Base-by-base conservation (phyloP, 2,329 filamentous ascomycete species). In the Colletotrichum echinochloae region DNA sequence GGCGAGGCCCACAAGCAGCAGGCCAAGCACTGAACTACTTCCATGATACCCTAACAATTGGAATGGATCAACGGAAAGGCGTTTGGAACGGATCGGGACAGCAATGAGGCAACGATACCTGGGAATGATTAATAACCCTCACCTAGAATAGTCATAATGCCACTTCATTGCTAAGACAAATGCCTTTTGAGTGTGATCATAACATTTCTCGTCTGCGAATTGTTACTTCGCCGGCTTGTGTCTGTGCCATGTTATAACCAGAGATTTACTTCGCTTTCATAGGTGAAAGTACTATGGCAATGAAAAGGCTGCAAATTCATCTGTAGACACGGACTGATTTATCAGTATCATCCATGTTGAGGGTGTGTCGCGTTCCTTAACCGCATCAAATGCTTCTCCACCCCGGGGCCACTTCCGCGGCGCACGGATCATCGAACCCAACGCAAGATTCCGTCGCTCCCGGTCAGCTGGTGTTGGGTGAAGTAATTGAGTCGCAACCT, bases 1-100 rank as follows among this genome's bases (percentile, higher is more conserved):
- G 81, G 82, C 26, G 79, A 81, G 4, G 82, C 77, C 63, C 80
- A 84, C 79, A 84, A 83, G 80, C 39, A 73, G 70, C n/a, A 54
- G 9, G 70, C 72, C 51, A 72, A 73, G 72, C 60, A 73, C 66
- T 73, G 73, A 73, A 63, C 60, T 18, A 51, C n/a, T 57, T 56
- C 57, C 30, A 57, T 48, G 71, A 72, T 73, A 73, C 69, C 69
- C 69, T 61, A 72, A 57, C 54, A 63, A 59, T 26, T 26, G 68
- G 65, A 52, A 63, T 37, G 51, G 55, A 59, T 68, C 65, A 67
- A 68, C 8, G 68, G 65, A 59, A 26, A 48, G 68, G 68, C 68
- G 68, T 71, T 71, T 18, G 56, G 68, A 48, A 67, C 2, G 30
- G 49, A 66, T 28, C 12, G 41, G 23, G 46, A 46, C 30, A 35